phyloP scores from a whole-genome alignment of 176 grass and related monocot genomes.

The Hsuehochloa calcarea region DNA sequence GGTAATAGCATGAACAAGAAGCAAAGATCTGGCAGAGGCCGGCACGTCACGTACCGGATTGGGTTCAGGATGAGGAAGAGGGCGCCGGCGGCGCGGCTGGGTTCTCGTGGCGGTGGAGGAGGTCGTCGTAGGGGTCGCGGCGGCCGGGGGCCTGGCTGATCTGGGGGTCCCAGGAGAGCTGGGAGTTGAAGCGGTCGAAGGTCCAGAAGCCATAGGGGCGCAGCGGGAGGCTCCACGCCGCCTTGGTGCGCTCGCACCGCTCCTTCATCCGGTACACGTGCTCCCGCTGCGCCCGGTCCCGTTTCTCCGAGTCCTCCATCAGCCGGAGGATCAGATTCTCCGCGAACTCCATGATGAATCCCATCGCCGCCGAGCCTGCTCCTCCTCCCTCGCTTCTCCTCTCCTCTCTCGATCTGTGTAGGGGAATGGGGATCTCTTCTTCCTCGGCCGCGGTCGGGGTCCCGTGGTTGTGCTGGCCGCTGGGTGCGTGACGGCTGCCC shows the following conservation, averaged over 20 bases:
- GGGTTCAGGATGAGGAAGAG: neutral
- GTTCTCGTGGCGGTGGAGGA: constrained; percentile 44
- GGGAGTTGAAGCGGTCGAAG: constrained; percentile 92
- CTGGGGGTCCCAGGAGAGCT: constrained; percentile 74
- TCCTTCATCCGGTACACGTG: constrained; percentile 82
- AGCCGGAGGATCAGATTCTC: constrained; percentile 92
- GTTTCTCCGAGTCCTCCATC: constrained; percentile 79
- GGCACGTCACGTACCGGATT: constrained; percentile 8
- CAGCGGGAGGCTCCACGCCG: constrained; percentile 77
- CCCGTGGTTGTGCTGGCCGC: neutral
- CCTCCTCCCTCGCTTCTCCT: neutral
- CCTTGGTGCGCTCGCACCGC: constrained; percentile 80
- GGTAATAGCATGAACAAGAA: neutral
- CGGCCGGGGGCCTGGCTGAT: constrained; percentile 81
- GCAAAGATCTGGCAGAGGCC: neutral
- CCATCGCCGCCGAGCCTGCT: constrained; percentile 41
- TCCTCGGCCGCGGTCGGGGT: neutral
- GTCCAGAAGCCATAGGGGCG: constrained; percentile 96
- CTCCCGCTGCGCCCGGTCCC: constrained; percentile 79
- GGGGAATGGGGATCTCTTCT: neutral
- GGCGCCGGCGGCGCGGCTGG: neutral
- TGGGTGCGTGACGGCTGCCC: neutral
- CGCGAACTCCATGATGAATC: constrained; percentile 96
- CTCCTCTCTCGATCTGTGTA: neutral
- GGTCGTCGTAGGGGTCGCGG: constrained; percentile 93